A percentile compares a stretch with the other conserved stretches of the same genome.
Conservation (phyloP, 352 stramenopile genomes). For the Hyphochytrium catenoides region DNA sequence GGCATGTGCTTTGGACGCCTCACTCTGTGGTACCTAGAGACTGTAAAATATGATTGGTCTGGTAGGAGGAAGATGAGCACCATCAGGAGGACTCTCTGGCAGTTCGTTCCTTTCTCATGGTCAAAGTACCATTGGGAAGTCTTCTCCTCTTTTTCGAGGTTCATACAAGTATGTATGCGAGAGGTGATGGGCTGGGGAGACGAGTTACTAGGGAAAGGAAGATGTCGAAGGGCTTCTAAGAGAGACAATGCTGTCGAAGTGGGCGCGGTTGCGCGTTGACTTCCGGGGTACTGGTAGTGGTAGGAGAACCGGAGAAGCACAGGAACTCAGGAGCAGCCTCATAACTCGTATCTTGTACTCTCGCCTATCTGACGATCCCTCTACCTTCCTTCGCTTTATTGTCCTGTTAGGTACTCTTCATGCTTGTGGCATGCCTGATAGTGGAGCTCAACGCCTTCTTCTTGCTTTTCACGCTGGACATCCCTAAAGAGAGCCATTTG, state of each 20-base stretch:
- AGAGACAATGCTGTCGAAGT: no score
- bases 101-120: constrained; percentile 68
- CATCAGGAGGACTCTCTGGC: constrained; percentile 34
- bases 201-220: no score
- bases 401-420: constrained; percentile 30
- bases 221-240: no score
- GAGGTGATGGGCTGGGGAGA: no score
- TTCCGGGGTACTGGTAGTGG: no score
- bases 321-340: no score
- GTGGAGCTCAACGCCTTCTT: constrained; percentile 82
- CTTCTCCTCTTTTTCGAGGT: constrained; percentile 69
- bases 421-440: constrained; percentile 50
- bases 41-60: constrained; percentile 70
- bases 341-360: no score
- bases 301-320: no score
- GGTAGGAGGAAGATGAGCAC: constrained; percentile 40
- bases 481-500: constrained; percentile 60
- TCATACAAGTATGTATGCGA: constrained; percentile 24
- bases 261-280: no score
- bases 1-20: constrained; percentile 53
- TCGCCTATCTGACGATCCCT: background rate
- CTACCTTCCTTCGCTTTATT: background rate
- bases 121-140: constrained; percentile 69
- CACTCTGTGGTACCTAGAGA: constrained; percentile 45
- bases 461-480: constrained; percentile 55